Conservation (phyloP, 192 early-diverging fungal species). For the Backusella psychrophila region DNA sequence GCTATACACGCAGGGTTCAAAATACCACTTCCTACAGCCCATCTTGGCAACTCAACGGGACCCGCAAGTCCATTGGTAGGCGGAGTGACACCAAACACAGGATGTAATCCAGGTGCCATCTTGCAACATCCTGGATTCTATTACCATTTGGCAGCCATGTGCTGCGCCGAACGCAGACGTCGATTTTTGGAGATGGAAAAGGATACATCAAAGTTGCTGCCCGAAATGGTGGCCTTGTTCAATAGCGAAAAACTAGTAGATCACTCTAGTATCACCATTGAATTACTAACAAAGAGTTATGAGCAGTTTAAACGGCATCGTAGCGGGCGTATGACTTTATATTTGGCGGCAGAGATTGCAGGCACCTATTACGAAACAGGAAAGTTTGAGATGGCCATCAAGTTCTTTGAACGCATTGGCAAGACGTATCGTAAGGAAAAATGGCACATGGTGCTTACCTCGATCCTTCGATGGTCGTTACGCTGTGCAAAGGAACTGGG, state of each 20-base stretch:
- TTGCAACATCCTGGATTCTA: slow-evolving; percentile 88
- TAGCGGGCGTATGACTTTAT: slow-evolving; percentile 77
- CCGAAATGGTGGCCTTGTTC: slow-evolving; percentile 7
- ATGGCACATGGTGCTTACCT: slow-evolving; percentile 70
- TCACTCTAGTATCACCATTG: slow-evolving; percentile 71
- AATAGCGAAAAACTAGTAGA: slow-evolving; percentile 55
- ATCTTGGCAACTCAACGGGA: slow-evolving; percentile 24
- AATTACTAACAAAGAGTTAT: slow-evolving; percentile 88
- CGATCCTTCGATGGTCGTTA: slow-evolving; percentile 62
- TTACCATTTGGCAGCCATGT: slow-evolving; percentile 73
- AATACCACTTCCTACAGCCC: slow-evolving; percentile 58
- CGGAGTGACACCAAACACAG: slow-evolving; percentile 23
- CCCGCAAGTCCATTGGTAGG: slow-evolving; percentile 33
- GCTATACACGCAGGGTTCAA: slow-evolving; percentile 66
- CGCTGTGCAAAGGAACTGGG: slow-evolving; percentile 71
- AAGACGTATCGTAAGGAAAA: slow-evolving; percentile 88
- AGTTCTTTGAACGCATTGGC: slow-evolving; percentile 84
- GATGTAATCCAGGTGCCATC: slow-evolving; percentile 61
- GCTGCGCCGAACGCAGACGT: slow-evolving; percentile 67
- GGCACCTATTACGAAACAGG: slow-evolving; percentile 72
- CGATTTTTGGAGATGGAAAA: slow-evolving; percentile 49
- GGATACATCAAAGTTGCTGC: neutral
- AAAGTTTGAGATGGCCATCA: slow-evolving; percentile 83
- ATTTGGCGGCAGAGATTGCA: slow-evolving; percentile 85
- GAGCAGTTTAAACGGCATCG: slow-evolving; percentile 81